Percentiles rank a stretch among this genome's conserved stretches.
Evolutionary conservation across 805 yeast species (phyloP).

Genomic region (Ogataea pilisensis): DNA sequence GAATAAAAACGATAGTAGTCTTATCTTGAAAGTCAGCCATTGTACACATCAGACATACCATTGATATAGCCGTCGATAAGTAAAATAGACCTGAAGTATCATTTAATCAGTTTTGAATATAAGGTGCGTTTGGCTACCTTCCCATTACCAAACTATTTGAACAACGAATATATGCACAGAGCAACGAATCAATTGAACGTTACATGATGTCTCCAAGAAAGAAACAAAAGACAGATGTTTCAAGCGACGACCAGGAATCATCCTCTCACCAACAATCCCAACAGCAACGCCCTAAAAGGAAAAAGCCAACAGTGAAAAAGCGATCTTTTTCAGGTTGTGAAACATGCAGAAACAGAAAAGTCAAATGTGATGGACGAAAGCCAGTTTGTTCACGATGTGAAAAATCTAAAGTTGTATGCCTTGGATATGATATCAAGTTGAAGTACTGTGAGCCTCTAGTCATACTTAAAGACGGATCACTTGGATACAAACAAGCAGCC

Average conservation of each 20-base stretch:
- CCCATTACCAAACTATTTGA: too few species aligned
- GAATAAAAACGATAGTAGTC: too few species aligned
- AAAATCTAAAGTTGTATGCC: slow-evolving; percentile 42
- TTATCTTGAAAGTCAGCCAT: too few species aligned
- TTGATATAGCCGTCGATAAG: too few species aligned
- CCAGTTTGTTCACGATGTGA: slow-evolving; percentile 46
- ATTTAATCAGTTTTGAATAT: too few species aligned
- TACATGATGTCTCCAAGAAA: slow-evolving; percentile 1
- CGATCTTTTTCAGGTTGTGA: slow-evolving; percentile 49
- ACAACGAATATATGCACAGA: too few species aligned
- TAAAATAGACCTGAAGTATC: too few species aligned
- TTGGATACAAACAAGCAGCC: slow-evolving; percentile 11
- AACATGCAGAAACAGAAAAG: slow-evolving; percentile 50
- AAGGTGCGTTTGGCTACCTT: too few species aligned
- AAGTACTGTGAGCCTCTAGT: slow-evolving; percentile 43
- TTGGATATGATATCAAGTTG: slow-evolving; percentile 46
- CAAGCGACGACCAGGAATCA: not conserved
- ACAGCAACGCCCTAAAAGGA: not conserved
- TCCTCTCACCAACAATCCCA: not conserved
- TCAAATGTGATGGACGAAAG: slow-evolving; percentile 46
- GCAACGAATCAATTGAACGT: not conserved
- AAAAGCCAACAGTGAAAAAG: slow-evolving; percentile 9
- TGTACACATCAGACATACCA: too few species aligned
- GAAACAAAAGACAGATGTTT: not conserved
- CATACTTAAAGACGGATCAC: slow-evolving; percentile 21